These are phyloP conservation scores for Colletotrichum godetiae DNA, from an alignment of 2,329 filamentous ascomycete species.

Conservation along the genomic window DNA sequence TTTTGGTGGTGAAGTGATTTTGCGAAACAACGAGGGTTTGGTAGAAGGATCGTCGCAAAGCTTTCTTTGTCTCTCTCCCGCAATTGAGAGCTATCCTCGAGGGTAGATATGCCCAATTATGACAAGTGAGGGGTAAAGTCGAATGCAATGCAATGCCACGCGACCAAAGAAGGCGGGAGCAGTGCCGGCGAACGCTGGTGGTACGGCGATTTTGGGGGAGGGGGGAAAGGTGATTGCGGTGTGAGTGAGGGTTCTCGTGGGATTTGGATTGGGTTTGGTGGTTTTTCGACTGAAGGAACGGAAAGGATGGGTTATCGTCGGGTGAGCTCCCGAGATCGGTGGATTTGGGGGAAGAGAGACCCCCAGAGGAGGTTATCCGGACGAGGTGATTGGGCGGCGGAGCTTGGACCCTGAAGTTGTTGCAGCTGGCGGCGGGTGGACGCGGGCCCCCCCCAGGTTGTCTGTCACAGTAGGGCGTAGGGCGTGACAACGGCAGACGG, in stretches of 20 bases:
- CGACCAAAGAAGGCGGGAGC: conserved; percentile 1
- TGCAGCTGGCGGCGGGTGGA: background rate
- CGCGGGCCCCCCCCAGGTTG: background rate
- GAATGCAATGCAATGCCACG: background rate
- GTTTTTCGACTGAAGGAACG: background rate
- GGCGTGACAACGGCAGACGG: background rate
- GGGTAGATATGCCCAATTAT: background rate
- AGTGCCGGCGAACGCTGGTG: conserved; percentile 15
- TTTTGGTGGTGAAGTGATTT: background rate
- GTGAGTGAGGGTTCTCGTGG: conserved; percentile 9
- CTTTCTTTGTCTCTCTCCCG: background rate
- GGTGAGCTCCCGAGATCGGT: conserved; percentile 32
- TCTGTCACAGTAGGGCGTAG: background rate
- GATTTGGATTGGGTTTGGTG: background rate
- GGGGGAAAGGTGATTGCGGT: background rate
- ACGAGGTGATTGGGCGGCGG: background rate
- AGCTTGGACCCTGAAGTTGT: background rate
- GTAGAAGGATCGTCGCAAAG: background rate
- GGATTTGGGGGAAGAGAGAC: background rate
- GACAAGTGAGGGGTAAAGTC: background rate
- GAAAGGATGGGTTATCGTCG: conserved; percentile 33
- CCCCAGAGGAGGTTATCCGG: background rate
- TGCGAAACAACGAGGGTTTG: background rate
- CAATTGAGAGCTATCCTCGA: background rate
- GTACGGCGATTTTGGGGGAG: background rate